Conservation (phyloP, 106 monocot genomes). For the Dendrobium officinale region DNA sequence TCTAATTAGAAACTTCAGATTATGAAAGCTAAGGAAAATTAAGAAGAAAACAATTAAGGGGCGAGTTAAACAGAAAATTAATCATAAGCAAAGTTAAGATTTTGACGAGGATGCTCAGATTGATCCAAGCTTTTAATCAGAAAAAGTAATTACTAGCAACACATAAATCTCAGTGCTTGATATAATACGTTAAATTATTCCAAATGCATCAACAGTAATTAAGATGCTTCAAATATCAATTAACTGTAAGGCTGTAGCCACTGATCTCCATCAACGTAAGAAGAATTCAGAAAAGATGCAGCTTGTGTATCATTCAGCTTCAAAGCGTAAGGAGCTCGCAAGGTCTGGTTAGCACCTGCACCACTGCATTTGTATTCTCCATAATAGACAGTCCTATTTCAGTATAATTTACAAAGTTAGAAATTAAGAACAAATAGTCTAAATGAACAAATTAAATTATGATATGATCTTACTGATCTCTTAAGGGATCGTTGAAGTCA, state of each 20-base stretch:
- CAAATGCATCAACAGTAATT: not conserved
- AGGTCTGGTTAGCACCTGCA: constrained; percentile 35
- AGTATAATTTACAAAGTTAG: not conserved
- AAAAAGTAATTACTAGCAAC: no score
- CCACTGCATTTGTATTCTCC: constrained; percentile 85
- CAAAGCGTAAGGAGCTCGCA: constrained; percentile 51
- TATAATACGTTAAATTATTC: no score
- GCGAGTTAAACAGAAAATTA: no score
- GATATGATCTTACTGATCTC: constrained; percentile 60
- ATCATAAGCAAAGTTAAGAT: no score
- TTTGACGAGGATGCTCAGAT: no score
- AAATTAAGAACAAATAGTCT: not conserved
- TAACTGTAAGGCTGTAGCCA: constrained; percentile 62
- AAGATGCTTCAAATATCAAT: not conserved
- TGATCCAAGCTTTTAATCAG: no score
- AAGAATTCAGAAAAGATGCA: constrained; percentile 52
- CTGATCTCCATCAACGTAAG: constrained; percentile 65
- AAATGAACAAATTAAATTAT: no score
- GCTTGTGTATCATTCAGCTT: constrained; percentile 64
- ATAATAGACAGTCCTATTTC: constrained; percentile 61
- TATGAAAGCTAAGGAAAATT: no score
- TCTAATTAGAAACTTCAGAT: no score
- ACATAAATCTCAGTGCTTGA: no score
- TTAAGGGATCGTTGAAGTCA: constrained; percentile 63
- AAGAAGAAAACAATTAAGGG: no score